Conservation (phyloP, 495 filamentous ascomycete genomes). For the Xylaria castorea region DNA sequence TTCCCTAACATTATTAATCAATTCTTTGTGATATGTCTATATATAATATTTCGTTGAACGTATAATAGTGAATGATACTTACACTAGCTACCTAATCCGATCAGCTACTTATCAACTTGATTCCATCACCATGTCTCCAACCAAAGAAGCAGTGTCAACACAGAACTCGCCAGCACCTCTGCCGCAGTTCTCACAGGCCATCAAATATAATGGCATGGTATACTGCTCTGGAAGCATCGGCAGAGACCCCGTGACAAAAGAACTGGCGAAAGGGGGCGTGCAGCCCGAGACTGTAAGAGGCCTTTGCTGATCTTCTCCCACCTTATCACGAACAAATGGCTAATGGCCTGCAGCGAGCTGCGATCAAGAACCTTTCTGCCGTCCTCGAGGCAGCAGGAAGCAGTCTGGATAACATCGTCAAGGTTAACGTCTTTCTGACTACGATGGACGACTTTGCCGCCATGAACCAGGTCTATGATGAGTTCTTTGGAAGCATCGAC, state of each 20-base stretch:
- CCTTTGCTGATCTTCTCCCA: constrained; percentile 28
- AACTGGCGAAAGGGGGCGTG: constrained; percentile 60
- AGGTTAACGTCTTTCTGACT: constrained; percentile 71
- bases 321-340: neutral
- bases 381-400: constrained; percentile 68
- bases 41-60: neutral
- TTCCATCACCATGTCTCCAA: constrained; percentile 20
- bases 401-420: constrained; percentile 65
- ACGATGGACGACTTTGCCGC: constrained; percentile 70
- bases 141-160: constrained; percentile 50
- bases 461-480: constrained; percentile 67
- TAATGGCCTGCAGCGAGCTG: constrained; percentile 47
- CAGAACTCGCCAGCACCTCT: constrained; percentile 61
- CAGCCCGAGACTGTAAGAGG: constrained; percentile 60
- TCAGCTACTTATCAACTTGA: neutral
- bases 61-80: neutral
- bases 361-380: constrained; percentile 64
- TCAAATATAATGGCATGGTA: constrained; percentile 63
- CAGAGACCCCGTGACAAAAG: constrained; percentile 55
- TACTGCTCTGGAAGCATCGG: constrained; percentile 65
- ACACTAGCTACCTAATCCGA: neutral
- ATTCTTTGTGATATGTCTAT: neutral
- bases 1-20: neutral
- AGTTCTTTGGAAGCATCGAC: constrained; percentile 58
- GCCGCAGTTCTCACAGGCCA: constrained; percentile 62